Conservation (phyloP, 2,329 filamentous ascomycete genomes). For the Clonostachys rosea region DNA sequence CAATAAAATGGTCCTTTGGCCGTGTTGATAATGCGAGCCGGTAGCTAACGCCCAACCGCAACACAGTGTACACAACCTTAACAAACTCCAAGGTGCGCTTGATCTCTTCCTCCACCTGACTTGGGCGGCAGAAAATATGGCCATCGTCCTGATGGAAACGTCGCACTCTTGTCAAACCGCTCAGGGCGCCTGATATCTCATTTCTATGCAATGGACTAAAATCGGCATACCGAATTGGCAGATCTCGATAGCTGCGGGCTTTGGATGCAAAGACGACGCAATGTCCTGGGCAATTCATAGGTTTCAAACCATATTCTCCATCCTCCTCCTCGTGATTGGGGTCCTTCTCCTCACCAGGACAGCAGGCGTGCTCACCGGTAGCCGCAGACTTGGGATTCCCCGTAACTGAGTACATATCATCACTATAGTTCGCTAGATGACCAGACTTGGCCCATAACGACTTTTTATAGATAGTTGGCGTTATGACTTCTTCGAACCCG, state of each 20-base stretch:
- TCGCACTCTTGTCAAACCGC: conserved; percentile 76
- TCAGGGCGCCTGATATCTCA: conserved; percentile 76
- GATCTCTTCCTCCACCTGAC: conserved; percentile 73
- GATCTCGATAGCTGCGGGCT: conserved; percentile 70
- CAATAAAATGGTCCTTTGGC: conserved; percentile 73
- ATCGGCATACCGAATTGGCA: conserved; percentile 81
- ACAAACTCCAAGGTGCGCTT: conserved; percentile 70
- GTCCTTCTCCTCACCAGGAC: conserved; percentile 10
- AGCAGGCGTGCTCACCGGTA: conserved; percentile 18
- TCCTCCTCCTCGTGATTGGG: conserved; percentile 43
- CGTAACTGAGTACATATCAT: conserved; percentile 86
- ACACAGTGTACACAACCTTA: conserved; percentile 63
- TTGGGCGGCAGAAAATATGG: conserved; percentile 81
- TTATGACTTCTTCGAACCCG: conserved; percentile 85
- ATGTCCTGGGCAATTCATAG: conserved; percentile 91
- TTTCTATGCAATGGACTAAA: conserved; percentile 86
- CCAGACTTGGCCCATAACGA: conserved; percentile 82
- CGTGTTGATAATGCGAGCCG: conserved; percentile 74
- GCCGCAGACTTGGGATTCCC: conserved; percentile 31
- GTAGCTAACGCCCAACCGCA: conserved; percentile 65
- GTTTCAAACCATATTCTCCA: conserved; percentile 77
- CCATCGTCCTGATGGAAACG: conserved; percentile 89
- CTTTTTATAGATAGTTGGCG: conserved; percentile 87
- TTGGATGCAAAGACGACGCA: conserved; percentile 77
- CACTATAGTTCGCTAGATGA: conserved; percentile 84